These are phyloP conservation scores for Claviceps sp. DNA, from an alignment of 2,329 filamentous ascomycete genomes.

Conservation along the genomic window DNA sequence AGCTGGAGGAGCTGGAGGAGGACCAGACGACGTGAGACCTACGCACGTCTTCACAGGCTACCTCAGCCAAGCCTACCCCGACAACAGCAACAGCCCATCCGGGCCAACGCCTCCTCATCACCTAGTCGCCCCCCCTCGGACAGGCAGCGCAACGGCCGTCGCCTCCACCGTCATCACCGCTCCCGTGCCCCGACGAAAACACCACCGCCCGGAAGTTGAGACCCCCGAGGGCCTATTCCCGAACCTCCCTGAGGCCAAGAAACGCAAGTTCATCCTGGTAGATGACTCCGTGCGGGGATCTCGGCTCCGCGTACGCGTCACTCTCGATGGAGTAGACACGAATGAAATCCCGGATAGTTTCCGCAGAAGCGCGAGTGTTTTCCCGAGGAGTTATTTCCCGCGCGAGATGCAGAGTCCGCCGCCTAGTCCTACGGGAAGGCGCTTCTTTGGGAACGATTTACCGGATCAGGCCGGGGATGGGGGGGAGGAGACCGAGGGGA, in stretches of 20 bases:
- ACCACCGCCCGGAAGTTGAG: slow-evolving; percentile 35
- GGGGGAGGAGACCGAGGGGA: slow-evolving; percentile 32
- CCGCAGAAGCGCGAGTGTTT: slow-evolving; percentile 79
- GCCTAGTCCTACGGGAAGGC: slow-evolving; percentile 58
- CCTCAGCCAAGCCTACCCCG: slow-evolving; percentile 44
- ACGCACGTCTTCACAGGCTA: slow-evolving; percentile 64
- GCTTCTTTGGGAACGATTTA: slow-evolving; percentile 57
- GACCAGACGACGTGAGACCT: slow-evolving; percentile 54
- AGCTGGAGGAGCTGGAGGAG: slow-evolving; percentile 33
- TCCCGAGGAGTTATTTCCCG: slow-evolving; percentile 81
- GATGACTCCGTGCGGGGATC: slow-evolving; percentile 74
- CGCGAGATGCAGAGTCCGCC: slow-evolving; percentile 84
- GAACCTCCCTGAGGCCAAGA: slow-evolving; percentile 77
- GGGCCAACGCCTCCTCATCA: slow-evolving; percentile 45
- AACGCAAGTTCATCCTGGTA: slow-evolving; percentile 91
- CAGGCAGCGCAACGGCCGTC: no score
- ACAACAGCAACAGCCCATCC: slow-evolving; percentile 24
- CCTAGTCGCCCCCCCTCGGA: no score
- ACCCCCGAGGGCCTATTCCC: slow-evolving; percentile 66
- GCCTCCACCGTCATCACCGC: no score
- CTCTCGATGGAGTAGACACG: slow-evolving; percentile 85
- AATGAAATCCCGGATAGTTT: slow-evolving; percentile 94
- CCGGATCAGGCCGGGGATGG: slow-evolving; percentile 25
- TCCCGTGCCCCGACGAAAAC: slow-evolving; percentile 18
- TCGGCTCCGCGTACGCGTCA: slow-evolving; percentile 78